Base-by-base conservation (phyloP, 2,329 filamentous ascomycete genomes). In the Trichophyton equinum region DNA sequence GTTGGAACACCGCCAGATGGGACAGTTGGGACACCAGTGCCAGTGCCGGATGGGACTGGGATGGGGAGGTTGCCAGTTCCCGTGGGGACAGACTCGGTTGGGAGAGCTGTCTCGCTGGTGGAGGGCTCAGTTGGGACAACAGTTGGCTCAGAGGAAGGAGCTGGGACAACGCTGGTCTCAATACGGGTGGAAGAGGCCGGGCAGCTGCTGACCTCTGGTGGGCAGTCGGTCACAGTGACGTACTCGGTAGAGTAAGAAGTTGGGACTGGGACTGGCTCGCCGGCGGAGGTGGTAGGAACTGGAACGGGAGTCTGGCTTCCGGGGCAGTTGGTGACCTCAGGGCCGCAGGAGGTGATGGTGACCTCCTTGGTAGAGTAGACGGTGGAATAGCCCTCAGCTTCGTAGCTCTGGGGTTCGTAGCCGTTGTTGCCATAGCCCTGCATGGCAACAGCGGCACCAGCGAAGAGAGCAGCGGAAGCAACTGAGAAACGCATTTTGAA, bases 161-260 rank as follows among this genome's bases (percentile, higher is more conserved):
- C 60, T 60, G 62, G 62, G 58, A 60, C 36, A 22, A 57, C 27
- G 60, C 59, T 57, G 47, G 60, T 61, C 56, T 60, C 18, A 7
- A 36, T 53, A 27, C 42, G 55, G 47, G 62, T 61, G 47, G 62
- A 62, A 15, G 53, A 42, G 13, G 61, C 47, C 18, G 63, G 61
- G 57, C 59, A 62, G 58, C 61, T 62, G 44, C 60, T 58, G 68
- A 86, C 82, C 64, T 78, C 77, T 57, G 82, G 76, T 63, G 74
- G 78, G 78, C 82, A 85, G 58, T 81, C 83, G 72, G 80, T 85
- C 79, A 85, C 76, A 74, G 83, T 85, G 66, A 82, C 74, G 71
- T 79, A 77, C 70, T 82, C 77, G 65, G 80, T 83, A 70, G 76
- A 74, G 78, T 81, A 83, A 74, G 83, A 74, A 68, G 81, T 63